Percentiles rank a stretch among this genome's conserved stretches.
Conservation (phyloP, 495 filamentous ascomycete species). For the Haplographium delicatum region DNA sequence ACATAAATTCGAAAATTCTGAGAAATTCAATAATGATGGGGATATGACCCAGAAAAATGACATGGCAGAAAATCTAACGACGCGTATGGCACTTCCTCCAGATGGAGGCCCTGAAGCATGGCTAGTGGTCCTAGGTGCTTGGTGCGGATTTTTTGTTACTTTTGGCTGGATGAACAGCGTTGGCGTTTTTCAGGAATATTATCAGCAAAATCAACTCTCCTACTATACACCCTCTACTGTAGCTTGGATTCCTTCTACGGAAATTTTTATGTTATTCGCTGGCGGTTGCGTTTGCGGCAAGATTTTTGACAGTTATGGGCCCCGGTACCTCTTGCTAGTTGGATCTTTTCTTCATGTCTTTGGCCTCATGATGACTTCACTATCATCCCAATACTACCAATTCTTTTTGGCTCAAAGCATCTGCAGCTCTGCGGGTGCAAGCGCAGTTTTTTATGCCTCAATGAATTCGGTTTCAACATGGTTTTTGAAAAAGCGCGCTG, state of each 20-base stretch:
- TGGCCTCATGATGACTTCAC: constrained; percentile 64
- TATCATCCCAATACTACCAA: constrained; percentile 57
- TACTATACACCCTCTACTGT: constrained; percentile 41
- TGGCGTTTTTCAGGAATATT: constrained; percentile 54
- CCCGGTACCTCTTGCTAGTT: constrained; percentile 54
- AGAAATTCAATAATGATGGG: too few relatives aligned
- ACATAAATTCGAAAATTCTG: too few relatives aligned
- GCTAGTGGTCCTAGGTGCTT: constrained; percentile 59
- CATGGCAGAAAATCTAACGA: too few relatives aligned
- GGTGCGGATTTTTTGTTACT: constrained; percentile 57
- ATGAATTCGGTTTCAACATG: too few relatives aligned
- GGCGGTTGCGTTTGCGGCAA: constrained; percentile 55
- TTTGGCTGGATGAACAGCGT: constrained; percentile 64
- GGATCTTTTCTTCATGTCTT: constrained; percentile 61
- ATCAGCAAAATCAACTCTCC: constrained; percentile 41
- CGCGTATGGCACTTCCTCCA: constrained; percentile 63
- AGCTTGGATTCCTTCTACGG: constrained; percentile 48
- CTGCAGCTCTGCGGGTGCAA: constrained; percentile 45
- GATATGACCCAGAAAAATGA: too few relatives aligned
- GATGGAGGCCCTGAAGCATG: constrained; percentile 61
- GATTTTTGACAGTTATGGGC: constrained; percentile 68
- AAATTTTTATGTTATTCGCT: constrained; percentile 49
- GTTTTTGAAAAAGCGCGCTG: not conserved
- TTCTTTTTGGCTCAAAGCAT: constrained; percentile 53
- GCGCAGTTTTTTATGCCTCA: constrained; percentile 53